phyloP scores from a whole-genome alignment of 352 stramenopile species.

The Globisporangium middletonii region DNA sequence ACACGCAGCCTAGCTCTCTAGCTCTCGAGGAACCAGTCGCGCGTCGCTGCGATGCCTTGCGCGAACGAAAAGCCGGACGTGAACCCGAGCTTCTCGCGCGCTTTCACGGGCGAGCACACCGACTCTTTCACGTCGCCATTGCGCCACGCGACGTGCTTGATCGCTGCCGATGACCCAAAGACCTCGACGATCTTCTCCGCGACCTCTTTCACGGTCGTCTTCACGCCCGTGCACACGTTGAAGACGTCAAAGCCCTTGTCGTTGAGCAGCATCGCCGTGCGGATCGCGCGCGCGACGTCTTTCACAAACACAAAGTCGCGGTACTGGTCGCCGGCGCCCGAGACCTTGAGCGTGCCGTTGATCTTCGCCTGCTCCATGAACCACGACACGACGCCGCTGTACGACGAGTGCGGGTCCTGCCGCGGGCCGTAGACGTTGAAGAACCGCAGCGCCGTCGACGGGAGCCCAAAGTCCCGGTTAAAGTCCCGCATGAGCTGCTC shows the following conservation, averaged over 20 bases:
- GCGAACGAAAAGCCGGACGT: constrained; percentile 59
- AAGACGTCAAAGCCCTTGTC: constrained; percentile 77
- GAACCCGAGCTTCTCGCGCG: constrained; percentile 66
- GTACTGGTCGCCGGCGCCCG: constrained; percentile 71
- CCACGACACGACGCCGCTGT: constrained; percentile 80
- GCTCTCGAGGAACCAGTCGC: constrained; percentile 66
- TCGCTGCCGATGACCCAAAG: constrained; percentile 56
- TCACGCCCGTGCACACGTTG: constrained; percentile 79
- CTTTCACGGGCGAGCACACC: constrained; percentile 66
- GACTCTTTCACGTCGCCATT: constrained; percentile 80
- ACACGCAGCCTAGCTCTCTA: not conserved
- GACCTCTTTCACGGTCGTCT: constrained; percentile 60
- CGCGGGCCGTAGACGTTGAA: constrained; percentile 84
- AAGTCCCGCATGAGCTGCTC: constrained; percentile 73
- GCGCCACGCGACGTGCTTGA: constrained; percentile 63
- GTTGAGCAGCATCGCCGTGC: constrained; percentile 63
- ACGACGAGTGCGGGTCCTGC: constrained; percentile 78
- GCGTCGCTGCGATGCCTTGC: constrained; percentile 59
- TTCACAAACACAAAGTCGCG: constrained; percentile 86
- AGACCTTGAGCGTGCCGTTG: constrained; percentile 77
- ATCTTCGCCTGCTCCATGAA: constrained; percentile 86
- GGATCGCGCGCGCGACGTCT: constrained; percentile 75
- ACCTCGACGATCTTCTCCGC: constrained; percentile 62
- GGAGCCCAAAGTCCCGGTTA: constrained; percentile 60
- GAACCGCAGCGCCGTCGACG: constrained; percentile 73